Evolutionary conservation across 129 eudicot genomes (phyloP), one percentile per base, ranked within the genome.

Genomic region (Lactuca saligna): DNA sequence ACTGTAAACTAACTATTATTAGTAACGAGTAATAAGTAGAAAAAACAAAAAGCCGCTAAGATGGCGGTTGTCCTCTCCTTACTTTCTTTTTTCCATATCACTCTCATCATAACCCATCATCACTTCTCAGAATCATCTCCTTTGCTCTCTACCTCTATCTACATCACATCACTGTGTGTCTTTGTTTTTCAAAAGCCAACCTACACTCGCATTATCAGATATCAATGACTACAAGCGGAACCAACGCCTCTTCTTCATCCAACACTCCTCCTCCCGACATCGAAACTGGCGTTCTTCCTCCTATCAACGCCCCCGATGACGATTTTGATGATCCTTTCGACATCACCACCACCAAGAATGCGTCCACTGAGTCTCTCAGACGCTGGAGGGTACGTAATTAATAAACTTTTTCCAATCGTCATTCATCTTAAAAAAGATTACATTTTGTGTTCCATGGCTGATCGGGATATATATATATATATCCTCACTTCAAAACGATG

Each of bases 331-430:
- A 92, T 68, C 98, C 98, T 71, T 92, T 92, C 61, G 90, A 81
- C 68, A 89, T 92, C 78, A 83, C 69, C 54, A 84, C 75, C 54
- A 92, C 96, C 56, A 92, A 92, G 41, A 87, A 88, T 68, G 98
- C 96, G 0, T 78, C 98, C 33, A 75, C 72, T 39, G 72, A 83
- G 2, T 29, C 81, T 7, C 98, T 92, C 72, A 79, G 65, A 64
- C 87, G 98, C 13, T 92, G 98, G 98, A 82, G 98, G 95, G 98
- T 92, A 82, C 17, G n/a, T 39, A 3, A 10, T 15, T 38, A 35
- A 4, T 38, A 35, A 4, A 15, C 51, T 11, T 46, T 2, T 11
- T 46, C 51, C 3, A 46, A 46, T 46, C 51, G 15, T 4, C 51
- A 11, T 46, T 46, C 4, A 46, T 46, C 51, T 2, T 46, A 12